These are phyloP conservation scores for Penicillium roqueforti DNA, from an alignment of 495 filamentous ascomycete species.

Conservation along the genomic window DNA sequence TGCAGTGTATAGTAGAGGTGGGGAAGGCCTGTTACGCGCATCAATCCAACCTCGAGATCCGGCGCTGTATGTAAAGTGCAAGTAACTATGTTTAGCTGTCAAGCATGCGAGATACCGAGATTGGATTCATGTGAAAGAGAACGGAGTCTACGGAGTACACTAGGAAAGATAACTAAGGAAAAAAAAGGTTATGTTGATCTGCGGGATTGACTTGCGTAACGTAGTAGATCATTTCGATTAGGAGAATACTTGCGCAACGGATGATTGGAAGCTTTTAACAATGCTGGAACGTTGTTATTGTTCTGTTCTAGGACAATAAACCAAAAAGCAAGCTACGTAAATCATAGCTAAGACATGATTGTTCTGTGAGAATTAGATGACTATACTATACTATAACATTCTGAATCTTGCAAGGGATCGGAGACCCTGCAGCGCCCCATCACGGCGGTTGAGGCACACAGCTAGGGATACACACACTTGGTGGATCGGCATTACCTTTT, in stretches of 20 bases:
- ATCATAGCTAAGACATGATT: not conserved
- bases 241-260: conserved; percentile 9
- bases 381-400: too few species aligned
- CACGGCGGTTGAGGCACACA: conserved; percentile 8
- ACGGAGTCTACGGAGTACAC: not conserved
- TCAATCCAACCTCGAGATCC: too few species aligned
- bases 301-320: not conserved
- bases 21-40: not conserved
- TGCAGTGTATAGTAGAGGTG: not conserved
- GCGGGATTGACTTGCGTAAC: conserved; percentile 6
- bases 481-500: conserved; percentile 4
- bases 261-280: conserved; percentile 7
- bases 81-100: too few species aligned
- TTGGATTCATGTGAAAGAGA: conserved; percentile 25
- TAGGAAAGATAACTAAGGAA: too few species aligned
- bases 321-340: not conserved
- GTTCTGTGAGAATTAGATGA: too few species aligned
- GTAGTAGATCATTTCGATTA: conserved; percentile 7
- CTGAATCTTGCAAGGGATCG: conserved; percentile 18
- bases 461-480: not conserved
- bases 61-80: too few species aligned
- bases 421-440: conserved; percentile 19
- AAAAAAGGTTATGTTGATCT: conserved; percentile 9
- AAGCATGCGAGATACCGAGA: conserved; percentile 26
- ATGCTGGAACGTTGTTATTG: not conserved